Evolutionary conservation across 108 stramenopile species (phyloP).

Genomic region (Nitzschia sp.): DNA sequence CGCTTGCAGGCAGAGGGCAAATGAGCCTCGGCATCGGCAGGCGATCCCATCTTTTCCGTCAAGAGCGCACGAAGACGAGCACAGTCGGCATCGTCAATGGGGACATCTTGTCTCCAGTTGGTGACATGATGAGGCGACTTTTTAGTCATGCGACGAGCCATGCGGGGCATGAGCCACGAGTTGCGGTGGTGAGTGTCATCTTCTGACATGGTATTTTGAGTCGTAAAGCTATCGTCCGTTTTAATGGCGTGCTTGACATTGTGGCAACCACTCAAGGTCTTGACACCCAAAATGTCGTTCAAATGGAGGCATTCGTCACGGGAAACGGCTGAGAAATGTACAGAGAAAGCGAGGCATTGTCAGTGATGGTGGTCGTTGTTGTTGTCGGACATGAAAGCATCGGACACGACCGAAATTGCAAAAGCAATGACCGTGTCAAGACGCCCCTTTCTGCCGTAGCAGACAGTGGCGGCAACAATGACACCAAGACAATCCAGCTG

Average conservation of each 20-base stretch:
- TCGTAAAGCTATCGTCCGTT: constrained; percentile 34
- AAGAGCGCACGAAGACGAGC: constrained; percentile 30
- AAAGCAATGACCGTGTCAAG: too few species aligned
- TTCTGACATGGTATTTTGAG: constrained; percentile 19
- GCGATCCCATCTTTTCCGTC: constrained; percentile 32
- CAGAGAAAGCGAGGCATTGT: neutral
- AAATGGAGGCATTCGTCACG: constrained; percentile 33
- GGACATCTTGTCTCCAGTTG: constrained; percentile 40
- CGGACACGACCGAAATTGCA: too few species aligned
- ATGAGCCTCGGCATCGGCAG: constrained; percentile 37
- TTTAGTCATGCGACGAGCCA: constrained; percentile 41
- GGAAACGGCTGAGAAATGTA: constrained; percentile 10
- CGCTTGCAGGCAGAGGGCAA: constrained; percentile 43
- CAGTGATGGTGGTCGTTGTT: too few species aligned
- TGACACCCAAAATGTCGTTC: constrained; percentile 42
- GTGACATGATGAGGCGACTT: constrained; percentile 35
- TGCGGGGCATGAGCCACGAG: constrained; percentile 53
- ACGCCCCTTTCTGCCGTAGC: too few species aligned
- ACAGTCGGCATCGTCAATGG: constrained; percentile 33
- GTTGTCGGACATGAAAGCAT: too few species aligned
- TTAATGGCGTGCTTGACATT: constrained; percentile 35
- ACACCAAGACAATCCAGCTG: too few species aligned
- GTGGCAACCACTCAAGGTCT: constrained; percentile 43
- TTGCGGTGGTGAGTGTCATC: constrained; percentile 35
- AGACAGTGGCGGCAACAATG: too few species aligned